A percentile compares a stretch with the other conserved stretches of the same genome.
These are phyloP conservation scores for Entamoeba invadens DNA, from an alignment of 208 protist genomes.

Conservation along the genomic window DNA sequence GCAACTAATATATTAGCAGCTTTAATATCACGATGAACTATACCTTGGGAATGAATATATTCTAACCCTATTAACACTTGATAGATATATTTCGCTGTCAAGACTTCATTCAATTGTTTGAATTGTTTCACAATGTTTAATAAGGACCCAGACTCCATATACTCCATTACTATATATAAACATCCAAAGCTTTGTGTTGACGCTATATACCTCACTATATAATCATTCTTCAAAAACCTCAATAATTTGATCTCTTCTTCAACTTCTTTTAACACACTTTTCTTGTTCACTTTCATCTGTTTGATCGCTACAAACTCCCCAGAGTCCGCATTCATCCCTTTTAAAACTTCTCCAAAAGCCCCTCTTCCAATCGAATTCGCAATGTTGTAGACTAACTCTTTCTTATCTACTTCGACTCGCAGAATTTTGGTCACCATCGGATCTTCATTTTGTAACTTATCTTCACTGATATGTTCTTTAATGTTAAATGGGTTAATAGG, in stretches of 20 bases:
- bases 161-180: conserved; percentile 21
- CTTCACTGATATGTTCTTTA: too few relatives aligned
- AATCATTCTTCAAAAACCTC: background rate
- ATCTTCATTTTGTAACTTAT: background rate
- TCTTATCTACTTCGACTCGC: background rate
- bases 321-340: background rate
- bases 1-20: conserved; percentile 14
- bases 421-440: background rate
- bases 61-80: conserved; percentile 10
- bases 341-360: conserved; percentile 15
- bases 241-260: background rate
- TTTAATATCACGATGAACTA: conserved; percentile 27
- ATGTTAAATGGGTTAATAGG: too few relatives aligned
- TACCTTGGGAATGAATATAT: conserved; percentile 11
- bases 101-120: background rate
- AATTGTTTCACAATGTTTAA: conserved; percentile 3
- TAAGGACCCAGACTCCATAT: background rate
- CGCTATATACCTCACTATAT: background rate
- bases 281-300: conserved; percentile 8
- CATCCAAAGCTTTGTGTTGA: background rate
- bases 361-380: conserved; percentile 6
- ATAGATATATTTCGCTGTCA: background rate
- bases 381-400: background rate
- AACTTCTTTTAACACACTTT: background rate
- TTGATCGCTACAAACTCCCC: conserved; percentile 15